Conservation (phyloP, 2,329 filamentous ascomycete species). For the Saccharata proteae region DNA sequence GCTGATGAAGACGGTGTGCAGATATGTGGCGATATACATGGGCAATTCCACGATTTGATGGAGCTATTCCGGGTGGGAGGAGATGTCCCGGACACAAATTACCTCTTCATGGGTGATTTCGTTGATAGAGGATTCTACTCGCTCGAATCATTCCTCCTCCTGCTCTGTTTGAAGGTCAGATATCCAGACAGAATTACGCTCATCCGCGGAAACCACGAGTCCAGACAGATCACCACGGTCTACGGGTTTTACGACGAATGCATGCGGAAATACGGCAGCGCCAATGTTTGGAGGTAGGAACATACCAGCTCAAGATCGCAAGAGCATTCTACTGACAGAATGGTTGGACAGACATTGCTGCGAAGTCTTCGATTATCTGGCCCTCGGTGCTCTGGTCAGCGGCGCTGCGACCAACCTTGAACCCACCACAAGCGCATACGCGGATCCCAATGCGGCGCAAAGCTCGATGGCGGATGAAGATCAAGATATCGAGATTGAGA, state of each 20-base stretch:
- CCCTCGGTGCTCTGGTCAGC: conserved; percentile 79
- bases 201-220: conserved; percentile 92
- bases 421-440: conserved; percentile 46
- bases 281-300: conserved; percentile 82
- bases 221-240: conserved; percentile 89
- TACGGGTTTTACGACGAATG: conserved; percentile 99
- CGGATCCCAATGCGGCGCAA: conserved; percentile 38
- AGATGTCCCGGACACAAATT: conserved; percentile 90
- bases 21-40: conserved; percentile 96
- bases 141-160: conserved; percentile 87
- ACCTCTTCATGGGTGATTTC: conserved; percentile 98
- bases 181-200: conserved; percentile 96
- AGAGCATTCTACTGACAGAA: neutral
- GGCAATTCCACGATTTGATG: conserved; percentile 95
- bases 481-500: conserved; percentile 80
- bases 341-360: conserved; percentile 54
- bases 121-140: conserved; percentile 98
- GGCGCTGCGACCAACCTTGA: conserved; percentile 58
- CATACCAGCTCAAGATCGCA: neutral
- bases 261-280: conserved; percentile 86
- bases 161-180: conserved; percentile 91
- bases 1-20: conserved; percentile 20
- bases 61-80: conserved; percentile 89
- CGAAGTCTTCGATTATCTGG: conserved; percentile 95
- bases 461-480: conserved; percentile 39